phyloP scores from a whole-genome alignment of 225 moss, liverwort and hornwort species.

The Rhytidiadelphus loreus region DNA sequence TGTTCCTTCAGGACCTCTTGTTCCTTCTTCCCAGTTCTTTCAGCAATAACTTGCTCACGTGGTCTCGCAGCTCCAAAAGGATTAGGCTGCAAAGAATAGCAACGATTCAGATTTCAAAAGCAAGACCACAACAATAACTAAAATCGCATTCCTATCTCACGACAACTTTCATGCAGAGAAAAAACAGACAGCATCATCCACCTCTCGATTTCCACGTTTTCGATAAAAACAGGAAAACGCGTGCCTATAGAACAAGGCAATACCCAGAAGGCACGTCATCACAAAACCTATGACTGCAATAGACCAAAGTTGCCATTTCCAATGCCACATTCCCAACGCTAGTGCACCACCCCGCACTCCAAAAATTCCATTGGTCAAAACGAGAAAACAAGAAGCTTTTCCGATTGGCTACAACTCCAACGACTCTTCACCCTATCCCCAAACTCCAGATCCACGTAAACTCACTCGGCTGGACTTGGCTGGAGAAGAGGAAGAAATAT shows the following conservation, averaged over 20 bases:
- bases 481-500: conserved; percentile 49
- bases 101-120: not conserved
- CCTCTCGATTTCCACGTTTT: not conserved
- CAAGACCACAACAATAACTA: not conserved
- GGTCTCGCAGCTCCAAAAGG: conserved; percentile 99
- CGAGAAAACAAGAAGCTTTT: not conserved
- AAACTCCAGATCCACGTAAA: not conserved
- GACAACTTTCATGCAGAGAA: not conserved
- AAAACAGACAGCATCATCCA: too few species aligned
- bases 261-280: not conserved
- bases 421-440: not conserved
- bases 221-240: not conserved
- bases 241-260: not conserved
- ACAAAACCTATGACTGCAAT: too few species aligned
- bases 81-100: conserved; percentile 55
- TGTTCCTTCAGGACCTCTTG: conserved; percentile 90
- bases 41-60: conserved; percentile 96
- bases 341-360: not conserved
- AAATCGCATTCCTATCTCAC: not conserved
- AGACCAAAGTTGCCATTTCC: not conserved
- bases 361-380: not conserved
- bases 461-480: conserved; percentile 75
- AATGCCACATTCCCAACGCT: not conserved
- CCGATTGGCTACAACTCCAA: not conserved
- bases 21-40: conserved; percentile 95